Evolutionary conservation across 2,329 filamentous ascomycete genomes (phyloP).

Genomic region (Zymoseptoria pseudotritici): DNA sequence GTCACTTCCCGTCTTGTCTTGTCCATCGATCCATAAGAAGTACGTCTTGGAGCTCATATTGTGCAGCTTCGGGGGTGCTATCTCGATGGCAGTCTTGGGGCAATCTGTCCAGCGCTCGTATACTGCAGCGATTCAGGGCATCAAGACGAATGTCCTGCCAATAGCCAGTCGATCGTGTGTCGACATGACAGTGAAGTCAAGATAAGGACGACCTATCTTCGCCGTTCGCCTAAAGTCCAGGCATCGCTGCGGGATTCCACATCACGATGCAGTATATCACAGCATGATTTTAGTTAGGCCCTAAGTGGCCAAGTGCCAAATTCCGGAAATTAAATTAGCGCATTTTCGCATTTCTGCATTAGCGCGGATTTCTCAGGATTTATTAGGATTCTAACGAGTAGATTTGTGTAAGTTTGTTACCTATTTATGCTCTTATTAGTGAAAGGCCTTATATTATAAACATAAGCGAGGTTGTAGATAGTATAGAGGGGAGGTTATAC

Average conservation of each 20-base stretch:
- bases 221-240: not conserved
- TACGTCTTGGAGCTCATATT: constrained; percentile 1
- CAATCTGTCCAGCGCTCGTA: not conserved
- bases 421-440: too few relatives aligned
- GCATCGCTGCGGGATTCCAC: not conserved
- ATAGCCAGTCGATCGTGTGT: not conserved
- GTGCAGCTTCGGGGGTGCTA: not conserved
- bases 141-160: not conserved
- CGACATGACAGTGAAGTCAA: not conserved
- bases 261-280: not conserved
- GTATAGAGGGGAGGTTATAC: too few relatives aligned
- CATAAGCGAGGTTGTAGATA: too few relatives aligned
- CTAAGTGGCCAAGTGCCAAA: too few relatives aligned
- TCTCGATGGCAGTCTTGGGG: not conserved
- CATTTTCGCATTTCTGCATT: too few relatives aligned
- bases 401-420: too few relatives aligned
- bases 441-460: too few relatives aligned
- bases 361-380: too few relatives aligned
- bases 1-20: constrained; percentile 2
- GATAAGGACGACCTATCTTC: not conserved
- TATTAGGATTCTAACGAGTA: too few relatives aligned
- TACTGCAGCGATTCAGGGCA: not conserved
- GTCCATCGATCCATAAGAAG: constrained; percentile 5
- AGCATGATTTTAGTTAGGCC: not conserved
- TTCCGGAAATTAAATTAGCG: too few relatives aligned